Evolutionary conservation across 257 asterid species (phyloP), one percentile per base, ranked within the genome.

Genomic region (Lycium barbarum): DNA sequence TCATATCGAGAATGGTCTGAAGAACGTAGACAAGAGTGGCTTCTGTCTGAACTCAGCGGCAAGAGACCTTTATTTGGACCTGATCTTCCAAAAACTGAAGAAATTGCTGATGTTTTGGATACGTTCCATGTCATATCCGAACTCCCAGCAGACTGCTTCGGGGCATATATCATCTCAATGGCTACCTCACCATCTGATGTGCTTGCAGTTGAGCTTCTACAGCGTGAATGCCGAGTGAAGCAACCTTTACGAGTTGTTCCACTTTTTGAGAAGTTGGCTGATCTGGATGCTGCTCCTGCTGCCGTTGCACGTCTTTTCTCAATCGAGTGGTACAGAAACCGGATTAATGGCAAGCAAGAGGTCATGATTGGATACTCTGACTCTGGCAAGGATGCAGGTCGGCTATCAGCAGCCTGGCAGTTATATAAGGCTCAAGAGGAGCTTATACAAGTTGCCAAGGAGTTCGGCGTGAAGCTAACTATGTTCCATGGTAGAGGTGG

Each of bases 401-500:
- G 93, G 26, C 88, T 91, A 40, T 86, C 93, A 7, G 92, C 93
- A 35, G 93, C 93, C 61, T 91, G 93, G 93, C 90, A 91, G 83
- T 62, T 91, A 18, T 91, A 91, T 62, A 91, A 89, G 89, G 90
- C 93, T 85, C 93, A 91, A 81, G 93, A 89, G 81, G 93, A 90
- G 80, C 92, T 91, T 65, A 70, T 91, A 74, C 86, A 88, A 71
- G 92, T 90, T 11, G 89, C 92, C 1, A 91, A 91, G 87, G 65
- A 91, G 40, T 85, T 20, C 6, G 90, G 92, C 9, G 91, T 91
- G 86, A 91, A 91, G 87, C 85, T 91, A 54, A 91, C 92, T 12
- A 90, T 91, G 94, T 91, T 91, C 87, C 94, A 91, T 0, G 94
- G 94, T 11, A 89, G 94, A 18, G 94, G 94, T 55, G 94, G 94